Base-by-base conservation (phyloP, 179 eudicot genomes). In the Spergularia azorica region DNA sequence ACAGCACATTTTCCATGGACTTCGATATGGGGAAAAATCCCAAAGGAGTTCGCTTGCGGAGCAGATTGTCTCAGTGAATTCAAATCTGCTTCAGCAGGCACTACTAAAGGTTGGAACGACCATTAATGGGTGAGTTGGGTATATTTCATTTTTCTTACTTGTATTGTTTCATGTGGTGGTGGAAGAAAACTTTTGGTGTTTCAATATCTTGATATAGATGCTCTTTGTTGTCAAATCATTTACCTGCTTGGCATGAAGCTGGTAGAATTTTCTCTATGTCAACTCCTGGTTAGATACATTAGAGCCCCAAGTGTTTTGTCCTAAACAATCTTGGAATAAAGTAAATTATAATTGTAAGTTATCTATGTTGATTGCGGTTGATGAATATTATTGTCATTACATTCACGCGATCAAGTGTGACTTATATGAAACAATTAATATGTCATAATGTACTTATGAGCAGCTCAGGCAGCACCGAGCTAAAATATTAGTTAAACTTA, bases 1-100 rank as follows among this genome's bases (percentile, higher is more conserved):
- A 79, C 81, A 95, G 48, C 98, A 95, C 76, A 88, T 95, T 59
- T 91, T 95, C 83, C 86, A 93, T 77, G 98, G 97, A 63, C 86
- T 95, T 78, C 75, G 85, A 78, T 74, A 79, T 82, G 98, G 98
- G 73, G 93, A 88, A 57, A 93, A 83, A 81, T 76, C 89, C 57
- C 86, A 89, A 71, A 79, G 80, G 71, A 87, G 81, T 73, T 77
- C 85, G 72, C 98, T 95, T 68, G 83, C 93, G 11, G 87, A 90
- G 83, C 91, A 91, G 84, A 93, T 95, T 63, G 73, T 89, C 43
- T 70, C 81, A 61, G 80, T 95, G 59, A 91, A 91, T 81, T 83
- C 91, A 79, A 84, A 83, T 73, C 84, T 95, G 83, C 92, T 95
- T 79, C 89, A 77, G 83, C 88, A 84, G 78, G 98, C 95, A 66